Evolutionary conservation across 139 green algal species (phyloP), one percentile per base, ranked within the genome.

Genomic region (Edaphochlamys debaryana): DNA sequence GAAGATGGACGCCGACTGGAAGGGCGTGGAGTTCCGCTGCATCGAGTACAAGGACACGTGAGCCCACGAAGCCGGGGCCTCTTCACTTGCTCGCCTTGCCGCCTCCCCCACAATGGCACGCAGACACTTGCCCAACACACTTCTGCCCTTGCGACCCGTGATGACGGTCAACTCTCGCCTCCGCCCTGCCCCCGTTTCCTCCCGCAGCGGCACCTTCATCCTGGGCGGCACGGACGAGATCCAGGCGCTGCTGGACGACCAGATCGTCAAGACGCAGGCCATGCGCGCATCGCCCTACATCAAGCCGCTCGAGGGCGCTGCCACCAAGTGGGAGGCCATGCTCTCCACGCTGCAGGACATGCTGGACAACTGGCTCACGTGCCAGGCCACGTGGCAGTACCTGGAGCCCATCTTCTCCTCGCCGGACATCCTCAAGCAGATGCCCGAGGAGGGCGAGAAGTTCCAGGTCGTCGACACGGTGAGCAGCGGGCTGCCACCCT

Each of bases 371-470:
- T 97, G 94, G 95, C 90, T 96, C 32, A 80, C 86, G 27, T 96
- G 93, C 83, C 93, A 96, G 82, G 84, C 87, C 66, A 94, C 92
- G 29, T 98, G 95, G 95, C 93, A 95, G 88, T 98, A 98, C 90
- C 86, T 98, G 79, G 93, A 96, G 72, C 94, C 95, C 82, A 96
- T 98, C 84, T 98, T 98, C 87, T 86, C 56, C 67, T 93, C 87
- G 11, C 91, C 93, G 17, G 95, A 98, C 89, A 98, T 98, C 89
- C 88, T 96, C 60, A 94, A 95, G 79, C 95, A 98, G 89, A 95
- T 98, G 93, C 94, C 94, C 22, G 93, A 94, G 87, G 94, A 96
- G 68, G 93, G 94, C 5, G 90, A 95, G 60, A 96, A 95, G 87
- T 97, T 97, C 82, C 84, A 91, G 71, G 45, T 89, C 58, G 93